Evolutionary conservation across 805 yeast species (phyloP), one percentile per base, ranked within the genome.

Genomic region (Danielozyma ontarioensis): DNA sequence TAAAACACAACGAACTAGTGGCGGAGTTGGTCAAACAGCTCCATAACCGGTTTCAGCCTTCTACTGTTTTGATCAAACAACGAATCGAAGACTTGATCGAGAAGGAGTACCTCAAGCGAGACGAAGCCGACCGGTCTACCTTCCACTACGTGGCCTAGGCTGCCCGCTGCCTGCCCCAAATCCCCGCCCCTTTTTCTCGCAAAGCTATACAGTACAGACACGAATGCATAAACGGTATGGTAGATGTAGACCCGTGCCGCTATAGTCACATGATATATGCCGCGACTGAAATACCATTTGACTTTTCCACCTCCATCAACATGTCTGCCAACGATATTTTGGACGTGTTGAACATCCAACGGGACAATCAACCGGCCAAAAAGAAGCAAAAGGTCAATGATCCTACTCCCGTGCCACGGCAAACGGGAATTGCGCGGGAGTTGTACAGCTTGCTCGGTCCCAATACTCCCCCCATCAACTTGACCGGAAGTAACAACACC

Each of bases 381-480:
- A 70, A 68, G 48, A 64, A 65, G 36, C 66, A 59, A 31, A 64
- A 57, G 29, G 45, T 48, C 13, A 38, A 48, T 2, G 59, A 48
- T 4, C 33, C 39, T 12, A 41, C 47, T 3, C 17, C 39, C 6
- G 25, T 17, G 13, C 49, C 46, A 3, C 48, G 62, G 30, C 64
- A 69, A 28, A 65, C 78, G 2, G 95, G 95, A 17, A 83, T 90
- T 76, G 89, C 85, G 41, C 73, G 97, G 45, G 98, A 93, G 55
- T 65, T 93, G 34, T 89, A 83, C 57, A 83, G 83, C 43, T 69
- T 94, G 33, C 65, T 93, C 26, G 98, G 99, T 4, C 89, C 93
- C 25, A 87, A 87, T 55, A 78, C 95, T 2, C 96, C 98, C 1
- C 89, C 97, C 0, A 75, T 65, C n/a, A 57, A 42, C 36, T 35